A percentile compares a stretch with the other conserved stretches of the same genome.
phyloP scores from a whole-genome alignment of 108 stramenopile species.

The Phaeodactylum tricornutum region DNA sequence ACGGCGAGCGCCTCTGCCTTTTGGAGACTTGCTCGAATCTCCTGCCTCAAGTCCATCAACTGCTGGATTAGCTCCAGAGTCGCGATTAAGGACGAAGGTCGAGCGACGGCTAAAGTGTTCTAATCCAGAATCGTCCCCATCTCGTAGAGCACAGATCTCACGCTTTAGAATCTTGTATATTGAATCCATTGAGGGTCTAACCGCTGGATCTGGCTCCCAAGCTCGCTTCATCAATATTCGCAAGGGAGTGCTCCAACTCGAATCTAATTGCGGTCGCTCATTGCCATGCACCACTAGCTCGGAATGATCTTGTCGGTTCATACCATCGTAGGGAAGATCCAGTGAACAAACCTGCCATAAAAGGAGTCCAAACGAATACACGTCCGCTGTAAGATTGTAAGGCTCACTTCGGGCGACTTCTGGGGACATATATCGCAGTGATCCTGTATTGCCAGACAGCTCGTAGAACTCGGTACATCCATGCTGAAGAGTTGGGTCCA shows the following conservation, averaged over 20 bases:
- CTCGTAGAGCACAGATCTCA: constrained; percentile 38
- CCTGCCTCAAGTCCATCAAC: no score
- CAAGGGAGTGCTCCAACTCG: constrained; percentile 48
- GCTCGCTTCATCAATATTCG: constrained; percentile 51
- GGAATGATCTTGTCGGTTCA: constrained; percentile 37
- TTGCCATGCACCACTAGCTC: constrained; percentile 37
- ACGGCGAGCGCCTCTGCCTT: no score
- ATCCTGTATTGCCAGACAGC: constrained; percentile 71
- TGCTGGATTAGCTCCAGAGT: constrained; percentile 12
- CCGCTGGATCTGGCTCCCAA: constrained; percentile 59
- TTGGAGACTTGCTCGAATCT: no score
- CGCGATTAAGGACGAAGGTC: constrained; percentile 36
- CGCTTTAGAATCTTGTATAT: constrained; percentile 43
- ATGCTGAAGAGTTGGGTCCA: constrained; percentile 26
- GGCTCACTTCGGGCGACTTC: constrained; percentile 55
- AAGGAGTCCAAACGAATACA: constrained; percentile 57
- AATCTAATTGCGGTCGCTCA: constrained; percentile 41
- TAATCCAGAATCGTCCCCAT: constrained; percentile 43
- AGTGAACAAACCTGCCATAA: constrained; percentile 60
- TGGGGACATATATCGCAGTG: constrained; percentile 64
- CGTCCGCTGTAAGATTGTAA: constrained; percentile 63
- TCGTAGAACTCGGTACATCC: constrained; percentile 51
- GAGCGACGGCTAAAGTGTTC: constrained; percentile 35
- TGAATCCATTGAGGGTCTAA: constrained; percentile 51
- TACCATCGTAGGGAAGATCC: constrained; percentile 49